A percentile compares a stretch with the other conserved stretches of the same genome.
Evolutionary conservation across 192 early-diverging fungal genomes (phyloP).

Genomic region (Coemansia sp.): DNA sequence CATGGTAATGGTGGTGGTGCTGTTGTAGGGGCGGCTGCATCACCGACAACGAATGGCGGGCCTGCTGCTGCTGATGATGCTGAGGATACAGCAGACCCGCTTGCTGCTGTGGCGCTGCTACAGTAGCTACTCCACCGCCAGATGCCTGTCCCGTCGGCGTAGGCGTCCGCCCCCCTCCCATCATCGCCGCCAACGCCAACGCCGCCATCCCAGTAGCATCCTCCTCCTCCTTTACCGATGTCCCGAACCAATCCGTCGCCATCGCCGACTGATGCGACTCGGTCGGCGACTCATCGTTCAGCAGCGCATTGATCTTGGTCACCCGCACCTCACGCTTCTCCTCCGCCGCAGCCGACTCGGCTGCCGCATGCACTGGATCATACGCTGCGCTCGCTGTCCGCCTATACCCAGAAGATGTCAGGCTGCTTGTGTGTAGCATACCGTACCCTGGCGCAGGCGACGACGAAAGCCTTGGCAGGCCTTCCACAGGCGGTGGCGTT

Average conservation of each 20-base stretch:
- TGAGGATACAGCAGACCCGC: background rate
- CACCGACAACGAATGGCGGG: conserved; percentile 11
- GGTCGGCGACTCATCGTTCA: conserved; percentile 29
- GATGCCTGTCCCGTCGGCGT: background rate
- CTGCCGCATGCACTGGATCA: background rate
- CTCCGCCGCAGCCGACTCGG: background rate
- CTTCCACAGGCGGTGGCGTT: conserved; percentile 48
- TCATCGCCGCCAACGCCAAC: conserved; percentile 51
- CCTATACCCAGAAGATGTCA: conserved; percentile 10
- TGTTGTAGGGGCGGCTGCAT: conserved; percentile 8
- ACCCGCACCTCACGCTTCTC: conserved; percentile 31
- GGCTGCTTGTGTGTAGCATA: conserved; percentile 20
- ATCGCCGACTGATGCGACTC: background rate
- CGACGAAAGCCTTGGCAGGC: conserved; percentile 41
- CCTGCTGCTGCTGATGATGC: conserved; percentile 9
- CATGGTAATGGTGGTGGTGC: background rate
- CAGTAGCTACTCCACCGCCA: too few species aligned
- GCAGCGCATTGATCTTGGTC: conserved; percentile 42
- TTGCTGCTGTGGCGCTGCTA: background rate
- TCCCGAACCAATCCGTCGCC: conserved; percentile 22
- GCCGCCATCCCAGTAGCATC: conserved; percentile 50
- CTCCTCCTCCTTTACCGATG: conserved; percentile 18
- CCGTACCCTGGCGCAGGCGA: conserved; percentile 21
- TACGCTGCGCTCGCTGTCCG: background rate
- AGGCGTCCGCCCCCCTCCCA: conserved; percentile 22